Base-by-base conservation (phyloP, 2,329 filamentous ascomycete genomes). In the Sporothrix schenckii region DNA sequence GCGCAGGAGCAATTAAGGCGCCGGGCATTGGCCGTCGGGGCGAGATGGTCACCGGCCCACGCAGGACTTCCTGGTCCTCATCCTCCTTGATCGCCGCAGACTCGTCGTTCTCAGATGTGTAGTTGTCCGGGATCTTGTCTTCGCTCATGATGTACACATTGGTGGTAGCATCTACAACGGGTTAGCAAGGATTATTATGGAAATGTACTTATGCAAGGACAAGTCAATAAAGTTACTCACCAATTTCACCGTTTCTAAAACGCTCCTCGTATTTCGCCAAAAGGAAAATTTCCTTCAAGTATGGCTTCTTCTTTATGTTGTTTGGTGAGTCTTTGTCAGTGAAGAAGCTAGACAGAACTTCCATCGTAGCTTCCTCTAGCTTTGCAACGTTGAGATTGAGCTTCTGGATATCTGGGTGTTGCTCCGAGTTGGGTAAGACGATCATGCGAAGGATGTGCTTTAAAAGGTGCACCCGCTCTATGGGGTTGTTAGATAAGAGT, bases 361-460 rank as follows among this genome's bases (percentile, higher is more conserved):
- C 87, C 66, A 81, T 83, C 0, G 88, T 89, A 1, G 84, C 82
- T 39, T 87, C 84, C 72, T 90, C 86, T 3, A 90, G 79, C 74
- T 86, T 87, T 68, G 80, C 80, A 21, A 88, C 82, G 67, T 81
- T 84, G 7, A 90, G 79, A 41, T 81, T 80, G 10, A 87, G 79
- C 73, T 86, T 87, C 73, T 82, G 81, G 14, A 89, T 82, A 24
- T 85, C 82, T 0, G 77, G 77, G 68, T 87, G 85, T 71, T 87
- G 86, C 53, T 79, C 81, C 0, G 80, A 75, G 49, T 79, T 80
- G 1, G 86, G 86, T 71, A 85, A 80, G 11, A 87, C 79, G 2
- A 89, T 80, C 79, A 90, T 80, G 34, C 83, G 80, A n/a, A 90
- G 76, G 54, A 90, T 89, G 72, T 90, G 87, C 60, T 83, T 83